Conservation (phyloP, 305 asterid genomes). For the Solanum hybrid region DNA sequence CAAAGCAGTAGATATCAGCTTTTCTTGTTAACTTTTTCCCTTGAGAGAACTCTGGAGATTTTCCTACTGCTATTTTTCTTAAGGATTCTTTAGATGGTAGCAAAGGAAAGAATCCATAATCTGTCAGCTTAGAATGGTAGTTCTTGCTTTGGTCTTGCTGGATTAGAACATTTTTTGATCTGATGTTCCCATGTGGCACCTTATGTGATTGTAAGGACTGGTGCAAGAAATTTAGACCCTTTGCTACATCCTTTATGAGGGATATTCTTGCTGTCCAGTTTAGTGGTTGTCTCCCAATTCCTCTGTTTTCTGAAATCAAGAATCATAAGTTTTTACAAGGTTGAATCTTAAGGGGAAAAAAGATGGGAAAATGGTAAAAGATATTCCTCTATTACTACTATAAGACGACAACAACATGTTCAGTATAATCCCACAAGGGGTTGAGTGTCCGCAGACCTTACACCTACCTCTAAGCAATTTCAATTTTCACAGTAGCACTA, state of each 20-base stretch:
- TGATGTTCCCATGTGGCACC: conserved; percentile 55
- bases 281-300: conserved; percentile 28
- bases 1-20: conserved; percentile 62
- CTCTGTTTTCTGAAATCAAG: conserved; percentile 35
- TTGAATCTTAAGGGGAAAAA: neutral
- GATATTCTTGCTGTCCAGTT: conserved; percentile 44
- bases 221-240: conserved; percentile 40
- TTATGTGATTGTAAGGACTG: conserved; percentile 25
- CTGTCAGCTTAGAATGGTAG: conserved; percentile 41
- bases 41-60: conserved; percentile 38
- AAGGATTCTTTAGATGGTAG: conserved; percentile 17
- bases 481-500: neutral
- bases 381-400: neutral
- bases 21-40: conserved; percentile 37
- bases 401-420: neutral
- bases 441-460: neutral
- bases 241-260: conserved; percentile 48
- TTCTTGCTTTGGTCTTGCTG: neutral
- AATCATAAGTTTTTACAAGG: neutral
- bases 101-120: conserved; percentile 44
- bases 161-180: conserved; percentile 44
- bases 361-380: neutral
- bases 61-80: conserved; percentile 29
- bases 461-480: neutral
- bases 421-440: neutral